Evolutionary conservation across 495 filamentous ascomycete species (phyloP).

Genomic region (Neurospora tetrasperma): DNA sequence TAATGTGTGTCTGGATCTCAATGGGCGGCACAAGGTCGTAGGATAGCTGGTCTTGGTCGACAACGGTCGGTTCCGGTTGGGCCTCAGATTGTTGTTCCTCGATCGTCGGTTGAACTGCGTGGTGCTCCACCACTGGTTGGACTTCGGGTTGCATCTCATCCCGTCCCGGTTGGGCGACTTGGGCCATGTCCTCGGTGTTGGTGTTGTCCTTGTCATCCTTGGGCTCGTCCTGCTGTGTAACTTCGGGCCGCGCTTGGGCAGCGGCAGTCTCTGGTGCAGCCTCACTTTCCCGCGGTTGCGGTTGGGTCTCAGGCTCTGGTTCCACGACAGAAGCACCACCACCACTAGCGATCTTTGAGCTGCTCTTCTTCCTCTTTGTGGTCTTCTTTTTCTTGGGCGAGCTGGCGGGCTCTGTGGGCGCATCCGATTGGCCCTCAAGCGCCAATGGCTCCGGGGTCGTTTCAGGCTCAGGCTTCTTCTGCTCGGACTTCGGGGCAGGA

Average conservation of each 20-base stretch:
- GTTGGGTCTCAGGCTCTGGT: background rate
- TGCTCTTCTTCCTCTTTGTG: background rate
- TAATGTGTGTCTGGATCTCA: background rate
- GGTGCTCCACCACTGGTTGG: background rate
- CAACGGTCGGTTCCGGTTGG: background rate
- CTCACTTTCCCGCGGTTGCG: background rate
- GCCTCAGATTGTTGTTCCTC: background rate
- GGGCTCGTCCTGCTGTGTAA: background rate
- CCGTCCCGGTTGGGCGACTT: background rate
- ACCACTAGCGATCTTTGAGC: background rate
- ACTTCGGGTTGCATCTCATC: background rate
- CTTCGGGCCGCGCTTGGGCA: background rate
- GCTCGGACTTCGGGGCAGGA: background rate
- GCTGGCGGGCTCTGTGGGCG: background rate
- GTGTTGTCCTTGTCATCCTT: background rate
- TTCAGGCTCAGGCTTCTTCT: background rate
- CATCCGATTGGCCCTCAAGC: background rate
- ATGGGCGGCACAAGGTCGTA: background rate
- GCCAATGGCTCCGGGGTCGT: background rate
- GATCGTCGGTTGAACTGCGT: background rate
- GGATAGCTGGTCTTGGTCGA: no score
- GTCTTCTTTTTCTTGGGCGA: background rate
- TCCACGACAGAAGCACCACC: background rate
- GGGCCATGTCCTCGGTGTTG: background rate
- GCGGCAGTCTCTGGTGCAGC: background rate